A percentile compares a stretch with the other conserved stretches of the same genome.
Evolutionary conservation across 2,329 filamentous ascomycete genomes (phyloP).

Genomic region (Phyllosticta citribraziliensis): DNA sequence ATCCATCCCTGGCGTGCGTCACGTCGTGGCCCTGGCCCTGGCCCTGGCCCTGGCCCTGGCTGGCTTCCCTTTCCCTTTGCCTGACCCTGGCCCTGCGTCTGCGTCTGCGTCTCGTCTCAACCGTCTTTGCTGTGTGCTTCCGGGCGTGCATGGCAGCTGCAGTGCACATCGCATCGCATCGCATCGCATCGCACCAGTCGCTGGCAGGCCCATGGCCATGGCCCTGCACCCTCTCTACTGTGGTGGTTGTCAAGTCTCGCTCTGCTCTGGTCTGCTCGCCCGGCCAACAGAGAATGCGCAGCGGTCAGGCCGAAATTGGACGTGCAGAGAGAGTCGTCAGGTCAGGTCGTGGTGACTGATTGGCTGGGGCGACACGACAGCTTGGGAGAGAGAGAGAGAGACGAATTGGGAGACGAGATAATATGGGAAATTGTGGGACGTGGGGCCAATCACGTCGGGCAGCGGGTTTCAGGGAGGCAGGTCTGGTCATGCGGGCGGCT

Average conservation of each 20-base stretch:
- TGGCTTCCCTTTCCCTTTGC: not conserved
- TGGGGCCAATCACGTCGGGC: not conserved
- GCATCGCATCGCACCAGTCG: too few relatives aligned
- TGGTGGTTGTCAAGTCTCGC: not conserved
- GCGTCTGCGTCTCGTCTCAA: too few relatives aligned
- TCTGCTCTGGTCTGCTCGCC: not conserved
- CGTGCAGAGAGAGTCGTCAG: too few relatives aligned
- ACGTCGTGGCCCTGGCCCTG: not conserved
- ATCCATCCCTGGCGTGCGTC: not conserved
- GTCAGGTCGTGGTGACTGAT: not conserved
- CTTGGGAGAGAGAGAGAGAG: too few relatives aligned
- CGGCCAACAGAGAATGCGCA: not conserved
- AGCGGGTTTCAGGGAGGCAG: not conserved
- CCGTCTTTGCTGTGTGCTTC: too few relatives aligned
- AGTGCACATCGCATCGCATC: too few relatives aligned
- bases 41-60: not conserved
- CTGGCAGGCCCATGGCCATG: not conserved
- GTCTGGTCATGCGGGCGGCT: not conserved
- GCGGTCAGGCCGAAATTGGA: too few relatives aligned
- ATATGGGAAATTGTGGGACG: not conserved
- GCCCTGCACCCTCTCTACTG: not conserved
- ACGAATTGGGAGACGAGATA: not conserved
- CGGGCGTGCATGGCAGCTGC: too few relatives aligned
- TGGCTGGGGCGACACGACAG: not conserved
- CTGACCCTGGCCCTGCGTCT: too few relatives aligned